Conservation (phyloP, 805 yeast species). For the Candida pseudofarinosa region DNA sequence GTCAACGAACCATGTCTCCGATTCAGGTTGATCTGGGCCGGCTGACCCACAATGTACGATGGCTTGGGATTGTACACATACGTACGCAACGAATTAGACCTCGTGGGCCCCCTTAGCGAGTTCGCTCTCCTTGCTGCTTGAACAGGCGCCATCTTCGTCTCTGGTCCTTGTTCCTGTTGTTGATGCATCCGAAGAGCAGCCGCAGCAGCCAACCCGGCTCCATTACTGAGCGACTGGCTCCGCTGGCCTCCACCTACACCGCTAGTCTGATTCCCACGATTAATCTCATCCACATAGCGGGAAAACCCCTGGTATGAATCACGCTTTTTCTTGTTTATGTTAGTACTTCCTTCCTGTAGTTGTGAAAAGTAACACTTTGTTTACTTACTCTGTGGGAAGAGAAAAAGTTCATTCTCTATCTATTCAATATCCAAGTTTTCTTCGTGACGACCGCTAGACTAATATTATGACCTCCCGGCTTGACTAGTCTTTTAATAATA, state of each 20-base stretch:
- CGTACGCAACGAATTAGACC: constrained; percentile 32
- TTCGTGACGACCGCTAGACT: too few relatives aligned
- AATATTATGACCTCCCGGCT: too few relatives aligned
- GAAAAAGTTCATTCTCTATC: constrained; percentile 4
- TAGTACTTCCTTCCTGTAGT: constrained; percentile 2
- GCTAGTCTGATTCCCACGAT: constrained; percentile 12
- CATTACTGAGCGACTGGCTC: constrained; percentile 21
- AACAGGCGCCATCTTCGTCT: not conserved
- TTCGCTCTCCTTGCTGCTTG: constrained; percentile 13
- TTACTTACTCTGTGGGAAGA: constrained; percentile 7
- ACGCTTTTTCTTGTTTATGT: constrained; percentile 9
- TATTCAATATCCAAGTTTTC: too few relatives aligned
- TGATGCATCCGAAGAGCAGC: constrained; percentile 37
- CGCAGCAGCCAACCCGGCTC: constrained; percentile 39
- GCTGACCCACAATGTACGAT: constrained; percentile 33
- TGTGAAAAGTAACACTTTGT: too few relatives aligned
- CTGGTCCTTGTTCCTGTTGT: constrained; percentile 10
- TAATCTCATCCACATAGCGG: constrained; percentile 26
- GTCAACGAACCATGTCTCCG: constrained; percentile 19
- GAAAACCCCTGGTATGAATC: constrained; percentile 31
- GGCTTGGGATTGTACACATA: constrained; percentile 38
- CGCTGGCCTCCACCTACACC: constrained; percentile 16
- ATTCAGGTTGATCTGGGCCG: not conserved
- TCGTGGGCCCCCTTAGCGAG: constrained; percentile 15
- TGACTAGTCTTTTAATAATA: too few relatives aligned